Conservation (phyloP, 306 rosid genomes). For the Quercus berberidifolia region DNA sequence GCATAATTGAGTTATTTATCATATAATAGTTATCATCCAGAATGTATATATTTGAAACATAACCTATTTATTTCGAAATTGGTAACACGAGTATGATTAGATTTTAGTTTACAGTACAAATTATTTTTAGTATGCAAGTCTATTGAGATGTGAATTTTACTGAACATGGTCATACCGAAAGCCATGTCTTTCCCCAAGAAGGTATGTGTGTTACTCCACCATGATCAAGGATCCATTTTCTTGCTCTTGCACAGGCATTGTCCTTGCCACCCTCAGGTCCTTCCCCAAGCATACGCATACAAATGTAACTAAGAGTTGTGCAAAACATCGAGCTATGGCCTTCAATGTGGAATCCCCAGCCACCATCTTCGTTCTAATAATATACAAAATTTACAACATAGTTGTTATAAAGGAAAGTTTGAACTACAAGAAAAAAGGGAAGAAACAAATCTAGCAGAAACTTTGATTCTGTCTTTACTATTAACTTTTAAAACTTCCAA, state of each 20-base stretch:
- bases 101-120: not conserved
- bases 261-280: slow-evolving; percentile 57
- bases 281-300: slow-evolving; percentile 73
- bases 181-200: slow-evolving; percentile 92
- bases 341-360: slow-evolving; percentile 77
- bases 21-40: not conserved
- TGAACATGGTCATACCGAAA: slow-evolving; percentile 41
- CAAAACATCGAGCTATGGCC: slow-evolving; percentile 81
- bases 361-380: slow-evolving; percentile 76
- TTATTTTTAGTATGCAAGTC: not conserved
- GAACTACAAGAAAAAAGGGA: not conserved
- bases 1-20: not conserved
- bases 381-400: not conserved
- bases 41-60: not conserved
- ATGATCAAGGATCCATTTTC: slow-evolving; percentile 73
- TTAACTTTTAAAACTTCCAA: no score
- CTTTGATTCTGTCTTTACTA: no score
- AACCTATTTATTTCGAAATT: no score
- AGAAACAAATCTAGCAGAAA: not conserved
- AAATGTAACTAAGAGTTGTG: slow-evolving; percentile 55
- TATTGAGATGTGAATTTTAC: not conserved
- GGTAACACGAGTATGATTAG: no score
- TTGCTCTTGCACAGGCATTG: slow-evolving; percentile 61
- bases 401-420: not conserved
- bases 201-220: slow-evolving; percentile 58